Evolutionary conservation across 1,284 basidiomycete genomes (phyloP).

Genomic region (Trichosporon coremiiforme): DNA sequence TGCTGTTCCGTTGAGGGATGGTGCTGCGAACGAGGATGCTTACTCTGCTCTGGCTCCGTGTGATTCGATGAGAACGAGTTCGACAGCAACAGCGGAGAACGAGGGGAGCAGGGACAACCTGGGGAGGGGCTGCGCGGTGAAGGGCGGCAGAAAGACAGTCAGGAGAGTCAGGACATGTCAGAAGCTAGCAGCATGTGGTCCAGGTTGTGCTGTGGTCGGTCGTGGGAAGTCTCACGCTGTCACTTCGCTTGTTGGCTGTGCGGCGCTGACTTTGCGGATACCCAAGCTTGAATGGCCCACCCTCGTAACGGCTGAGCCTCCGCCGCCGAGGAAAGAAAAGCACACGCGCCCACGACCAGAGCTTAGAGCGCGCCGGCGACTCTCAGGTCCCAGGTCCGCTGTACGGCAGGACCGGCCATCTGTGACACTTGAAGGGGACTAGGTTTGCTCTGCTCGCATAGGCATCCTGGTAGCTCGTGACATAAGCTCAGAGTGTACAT

Average conservation of each 20-base stretch:
- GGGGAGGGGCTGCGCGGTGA: not conserved
- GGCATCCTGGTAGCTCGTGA: not conserved
- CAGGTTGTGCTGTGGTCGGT: not conserved
- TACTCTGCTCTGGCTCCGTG: no score
- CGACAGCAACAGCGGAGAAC: no score
- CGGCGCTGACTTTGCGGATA: not conserved
- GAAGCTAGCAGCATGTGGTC: conserved; percentile 3
- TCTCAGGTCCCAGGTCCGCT: not conserved
- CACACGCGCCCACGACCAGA: not conserved
- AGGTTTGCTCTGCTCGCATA: not conserved
- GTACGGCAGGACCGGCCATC: conserved; percentile 16
- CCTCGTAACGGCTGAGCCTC: not conserved
- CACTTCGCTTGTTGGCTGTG: not conserved
- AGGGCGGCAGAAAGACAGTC: not conserved
- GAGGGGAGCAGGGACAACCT: not conserved
- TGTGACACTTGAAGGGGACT: not conserved
- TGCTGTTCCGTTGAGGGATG: not conserved
- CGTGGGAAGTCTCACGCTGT: not conserved
- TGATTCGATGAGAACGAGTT: no score
- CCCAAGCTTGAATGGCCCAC: not conserved
- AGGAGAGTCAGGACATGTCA: not conserved
- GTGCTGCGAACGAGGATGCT: no score
- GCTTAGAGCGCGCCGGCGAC: not conserved
- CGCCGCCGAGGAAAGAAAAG: not conserved
- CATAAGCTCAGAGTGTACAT: not conserved